Base-by-base conservation (phyloP, 768 basidiomycete species). In the Mycena venus region DNA sequence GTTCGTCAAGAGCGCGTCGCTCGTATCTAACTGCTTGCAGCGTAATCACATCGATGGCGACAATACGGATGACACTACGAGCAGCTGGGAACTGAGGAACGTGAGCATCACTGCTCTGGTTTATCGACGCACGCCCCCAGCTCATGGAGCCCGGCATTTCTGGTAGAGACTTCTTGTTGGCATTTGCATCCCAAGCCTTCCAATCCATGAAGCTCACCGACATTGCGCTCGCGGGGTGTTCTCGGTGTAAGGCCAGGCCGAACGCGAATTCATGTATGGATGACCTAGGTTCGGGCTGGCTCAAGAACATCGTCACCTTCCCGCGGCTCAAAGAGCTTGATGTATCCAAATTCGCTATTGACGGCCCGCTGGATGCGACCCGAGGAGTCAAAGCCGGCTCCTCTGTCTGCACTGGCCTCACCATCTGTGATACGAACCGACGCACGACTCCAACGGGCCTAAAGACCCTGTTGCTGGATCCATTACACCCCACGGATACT, bases 271-370 rank as follows among this genome's bases (percentile, higher is more conserved):
- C 47, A 15, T 73, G 72, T 44, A 65, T 15, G 19, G n/a, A 7
- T 47, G 67, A 63, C 23, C 49, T 63, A 9, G 17, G 62, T n/a
- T n/a, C 53, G 2, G 72, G 72, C 23, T 76, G 72, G 75, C 59
- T 76, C 29, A 70, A 67, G 59, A 36, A 31, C 27, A 68, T 76
- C n/a, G 53, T 76, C 21, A 49, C 72, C 27, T 76, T 76, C 31
- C 75, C 75, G n/a, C 59, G 38, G 6, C 72, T 76, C 31, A 73
- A 70, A 29, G 72, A 76, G 65, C 72, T 76, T 27, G 72, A 71
- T 27, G 44, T 76, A 7, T 42, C 15, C 29, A 7, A 56, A 6
- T 32, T 70, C 19, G n/a, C 21, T 23, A 47, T 70, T 21, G 34
- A 31, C 68, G 32, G n/a, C 49, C 61, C n/a, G n/a, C 4, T 9